These are phyloP conservation scores for Cercophora scortea DNA, from an alignment of 495 filamentous ascomycete species.

Conservation along the genomic window DNA sequence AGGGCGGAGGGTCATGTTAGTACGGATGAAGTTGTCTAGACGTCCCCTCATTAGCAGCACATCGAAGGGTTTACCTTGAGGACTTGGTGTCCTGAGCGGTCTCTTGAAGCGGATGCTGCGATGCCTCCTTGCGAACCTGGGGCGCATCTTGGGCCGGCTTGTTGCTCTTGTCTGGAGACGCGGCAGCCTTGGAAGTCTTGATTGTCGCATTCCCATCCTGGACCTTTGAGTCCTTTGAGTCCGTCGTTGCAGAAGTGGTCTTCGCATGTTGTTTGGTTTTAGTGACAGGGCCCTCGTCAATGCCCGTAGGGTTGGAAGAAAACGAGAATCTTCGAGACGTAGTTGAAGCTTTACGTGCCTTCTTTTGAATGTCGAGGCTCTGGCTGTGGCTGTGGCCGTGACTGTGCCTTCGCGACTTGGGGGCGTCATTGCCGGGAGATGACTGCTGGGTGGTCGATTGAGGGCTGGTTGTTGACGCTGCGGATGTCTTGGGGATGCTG, in stretches of 20 bases:
- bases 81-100: constrained; percentile 2
- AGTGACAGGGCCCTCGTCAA: constrained; percentile 13
- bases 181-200: constrained; percentile 10
- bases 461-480: constrained; percentile 7
- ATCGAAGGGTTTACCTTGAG: constrained; percentile 8
- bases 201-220: constrained; percentile 1
- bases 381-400: constrained; percentile 21
- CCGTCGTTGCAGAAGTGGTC: constrained; percentile 10
- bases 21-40: neutral
- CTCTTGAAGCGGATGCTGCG: neutral
- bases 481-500: constrained; percentile 4
- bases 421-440: constrained; percentile 1
- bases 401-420: constrained; percentile 23
- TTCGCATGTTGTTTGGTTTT: constrained; percentile 21
- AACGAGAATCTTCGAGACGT: constrained; percentile 20
- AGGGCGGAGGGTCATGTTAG: neutral
- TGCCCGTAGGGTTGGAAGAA: constrained; percentile 9
- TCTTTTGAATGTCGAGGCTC: constrained; percentile 18
- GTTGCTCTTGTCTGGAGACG: constrained; percentile 19
- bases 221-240: constrained; percentile 9
- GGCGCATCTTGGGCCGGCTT: constrained; percentile 6
- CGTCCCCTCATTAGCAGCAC: neutral
- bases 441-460: constrained; percentile 1
- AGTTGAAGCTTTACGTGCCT: constrained; percentile 24
- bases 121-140: constrained; percentile 4